phyloP scores from a whole-genome alignment of 2,329 filamentous ascomycete genomes.

The Endocalyx cinctus region DNA sequence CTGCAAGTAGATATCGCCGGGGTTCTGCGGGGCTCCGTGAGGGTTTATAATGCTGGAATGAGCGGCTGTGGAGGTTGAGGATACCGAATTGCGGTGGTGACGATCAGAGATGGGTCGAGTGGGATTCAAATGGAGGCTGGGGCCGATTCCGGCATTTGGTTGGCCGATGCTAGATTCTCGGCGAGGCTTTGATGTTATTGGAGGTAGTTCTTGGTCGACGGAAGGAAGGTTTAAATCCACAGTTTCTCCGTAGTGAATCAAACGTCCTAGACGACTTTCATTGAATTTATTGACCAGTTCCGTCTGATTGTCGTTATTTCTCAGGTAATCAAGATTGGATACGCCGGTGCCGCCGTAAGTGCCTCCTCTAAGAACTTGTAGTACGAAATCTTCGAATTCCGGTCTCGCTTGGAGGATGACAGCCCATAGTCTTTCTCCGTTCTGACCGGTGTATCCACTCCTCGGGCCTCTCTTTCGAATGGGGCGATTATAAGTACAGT shows the following conservation, averaged over 20 bases:
- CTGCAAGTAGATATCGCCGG: constrained; percentile 27
- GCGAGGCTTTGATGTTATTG: constrained; percentile 3
- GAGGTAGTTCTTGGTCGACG: constrained; percentile 17
- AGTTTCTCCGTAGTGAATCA: constrained; percentile 24
- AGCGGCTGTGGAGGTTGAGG: constrained; percentile 14
- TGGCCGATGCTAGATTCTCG: not conserved
- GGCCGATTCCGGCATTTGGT: no score
- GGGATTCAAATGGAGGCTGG: constrained; percentile 11
- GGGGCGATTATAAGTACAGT: constrained; percentile 30
- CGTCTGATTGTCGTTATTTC: constrained; percentile 28
- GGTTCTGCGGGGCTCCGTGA: constrained; percentile 29
- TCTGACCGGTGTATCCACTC: constrained; percentile 30
- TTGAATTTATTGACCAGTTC: constrained; percentile 28
- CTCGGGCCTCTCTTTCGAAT: constrained; percentile 29
- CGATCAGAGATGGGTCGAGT: constrained; percentile 8
- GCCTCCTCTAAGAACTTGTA: constrained; percentile 23
- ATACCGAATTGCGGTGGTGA: constrained; percentile 11
- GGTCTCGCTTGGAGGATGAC: constrained; percentile 27
- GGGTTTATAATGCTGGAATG: constrained; percentile 19
- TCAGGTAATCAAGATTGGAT: constrained; percentile 26
- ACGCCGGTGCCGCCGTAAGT: constrained; percentile 25
- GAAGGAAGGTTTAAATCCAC: constrained; percentile 22
- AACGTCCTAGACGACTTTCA: constrained; percentile 27
- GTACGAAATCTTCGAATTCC: constrained; percentile 26
- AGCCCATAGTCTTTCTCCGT: constrained; percentile 29